Conservation (phyloP, 2,329 filamentous ascomycete genomes). For the Phialocephala sp. region DNA sequence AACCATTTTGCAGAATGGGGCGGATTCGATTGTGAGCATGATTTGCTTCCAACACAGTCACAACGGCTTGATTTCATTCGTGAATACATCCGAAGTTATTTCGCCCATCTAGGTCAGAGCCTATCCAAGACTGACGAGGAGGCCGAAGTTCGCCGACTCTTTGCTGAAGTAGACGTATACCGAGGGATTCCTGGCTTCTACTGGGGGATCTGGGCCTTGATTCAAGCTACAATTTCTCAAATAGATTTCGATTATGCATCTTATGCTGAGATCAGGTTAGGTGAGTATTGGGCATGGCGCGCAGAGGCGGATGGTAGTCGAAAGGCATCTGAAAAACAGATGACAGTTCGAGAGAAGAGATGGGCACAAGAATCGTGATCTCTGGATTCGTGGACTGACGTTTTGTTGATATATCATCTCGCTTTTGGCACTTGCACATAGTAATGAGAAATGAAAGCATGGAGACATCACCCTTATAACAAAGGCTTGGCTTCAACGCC, state of each 20-base stretch:
- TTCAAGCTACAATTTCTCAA: conserved; percentile 90
- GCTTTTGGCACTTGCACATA: conserved; percentile 22
- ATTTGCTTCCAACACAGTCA: conserved; percentile 76
- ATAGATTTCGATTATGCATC: conserved; percentile 97
- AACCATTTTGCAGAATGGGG: conserved; percentile 99
- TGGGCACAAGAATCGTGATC: conserved; percentile 58
- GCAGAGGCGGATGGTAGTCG: conserved; percentile 72
- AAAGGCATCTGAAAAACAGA: conserved; percentile 57
- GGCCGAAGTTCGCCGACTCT: conserved; percentile 70
- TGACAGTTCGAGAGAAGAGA: conserved; percentile 76
- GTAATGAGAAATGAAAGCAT: conserved; percentile 9
- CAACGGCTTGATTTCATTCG: conserved; percentile 81
- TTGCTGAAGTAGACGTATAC: conserved; percentile 83
- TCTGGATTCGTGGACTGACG: not conserved
- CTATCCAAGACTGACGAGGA: conserved; percentile 54
- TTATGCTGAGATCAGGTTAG: conserved; percentile 84
- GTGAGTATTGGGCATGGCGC: conserved; percentile 94
- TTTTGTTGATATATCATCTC: conserved; percentile 15
- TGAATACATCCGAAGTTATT: conserved; percentile 82
- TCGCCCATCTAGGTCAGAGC: conserved; percentile 53
- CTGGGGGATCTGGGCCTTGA: conserved; percentile 94
- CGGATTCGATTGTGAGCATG: conserved; percentile 93
- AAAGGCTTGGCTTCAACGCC: conserved; percentile 28
- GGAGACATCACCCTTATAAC: not conserved
- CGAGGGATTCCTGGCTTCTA: conserved; percentile 88